These are phyloP conservation scores for Aspergillaceae sp. DNA, from an alignment of 2,329 filamentous ascomycete species.

Conservation along the genomic window DNA sequence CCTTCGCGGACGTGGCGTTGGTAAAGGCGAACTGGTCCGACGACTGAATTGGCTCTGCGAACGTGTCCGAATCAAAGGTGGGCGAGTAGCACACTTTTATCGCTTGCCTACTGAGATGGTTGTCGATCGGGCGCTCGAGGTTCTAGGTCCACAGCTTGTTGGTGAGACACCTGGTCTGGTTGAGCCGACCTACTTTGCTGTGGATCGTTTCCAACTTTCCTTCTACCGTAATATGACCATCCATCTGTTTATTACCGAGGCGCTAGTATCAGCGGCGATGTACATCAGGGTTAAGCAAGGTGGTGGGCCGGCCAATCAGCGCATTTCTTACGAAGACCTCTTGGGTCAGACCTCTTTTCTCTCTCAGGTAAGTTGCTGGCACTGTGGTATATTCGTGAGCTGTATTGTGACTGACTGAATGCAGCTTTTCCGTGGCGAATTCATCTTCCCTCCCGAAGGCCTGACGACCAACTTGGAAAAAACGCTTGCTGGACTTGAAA, in stretches of 20 bases:
- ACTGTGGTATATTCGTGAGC: too few relatives aligned
- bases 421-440: conserved; percentile 84
- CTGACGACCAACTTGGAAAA: conserved; percentile 70
- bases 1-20: conserved; percentile 81
- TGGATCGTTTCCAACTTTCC: conserved; percentile 91
- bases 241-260: conserved; percentile 90
- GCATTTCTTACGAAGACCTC: conserved; percentile 66
- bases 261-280: conserved; percentile 79
- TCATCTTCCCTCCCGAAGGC: conserved; percentile 89
- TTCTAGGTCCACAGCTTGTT: conserved; percentile 81
- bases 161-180: conserved; percentile 69
- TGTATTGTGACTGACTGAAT: conserved; percentile 5
- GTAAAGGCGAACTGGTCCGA: conserved; percentile 73
- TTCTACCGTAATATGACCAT: conserved; percentile 99
- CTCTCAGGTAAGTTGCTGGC: conserved; percentile 46
- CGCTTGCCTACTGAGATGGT: conserved; percentile 70
- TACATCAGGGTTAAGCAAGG: conserved; percentile 87
- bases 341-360: conserved; percentile 77
- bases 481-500: conserved; percentile 67
- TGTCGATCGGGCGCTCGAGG: conserved; percentile 81
- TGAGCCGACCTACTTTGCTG: conserved; percentile 88
- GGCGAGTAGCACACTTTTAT: conserved; percentile 87
- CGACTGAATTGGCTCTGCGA: conserved; percentile 84
- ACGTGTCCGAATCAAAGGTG: conserved; percentile 75
- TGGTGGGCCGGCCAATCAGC: conserved; percentile 71